A percentile compares a stretch with the other conserved stretches of the same genome.
phyloP scores from a whole-genome alignment of 108 stramenopile genomes.

The Nitzschia sp. region DNA sequence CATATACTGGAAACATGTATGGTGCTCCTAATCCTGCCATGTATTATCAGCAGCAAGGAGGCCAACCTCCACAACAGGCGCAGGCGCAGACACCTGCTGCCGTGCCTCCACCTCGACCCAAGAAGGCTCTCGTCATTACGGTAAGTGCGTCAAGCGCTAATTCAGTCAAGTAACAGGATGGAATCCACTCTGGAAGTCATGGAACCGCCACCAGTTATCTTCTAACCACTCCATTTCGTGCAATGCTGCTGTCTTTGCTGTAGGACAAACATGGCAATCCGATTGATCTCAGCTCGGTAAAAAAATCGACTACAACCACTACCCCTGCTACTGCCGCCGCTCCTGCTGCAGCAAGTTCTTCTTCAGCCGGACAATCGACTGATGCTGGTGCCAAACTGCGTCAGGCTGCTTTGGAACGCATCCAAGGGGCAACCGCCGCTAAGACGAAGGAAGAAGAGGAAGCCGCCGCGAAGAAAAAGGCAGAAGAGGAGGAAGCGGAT shows the following conservation, averaged over 20 bases:
- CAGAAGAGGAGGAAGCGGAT: conserved; percentile 16
- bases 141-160: conserved; percentile 32
- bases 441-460: conserved; percentile 13
- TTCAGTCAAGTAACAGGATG: too few relatives aligned
- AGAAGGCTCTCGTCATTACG: conserved; percentile 39
- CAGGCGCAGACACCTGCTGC: background rate
- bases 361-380: conserved; percentile 6
- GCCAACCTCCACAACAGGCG: conserved; percentile 3
- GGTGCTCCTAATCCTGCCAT: conserved; percentile 19
- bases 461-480: background rate
- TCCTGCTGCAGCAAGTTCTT: conserved; percentile 3
- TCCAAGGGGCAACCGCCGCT: conserved; percentile 36
- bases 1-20: conserved; percentile 19
- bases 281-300: conserved; percentile 45
- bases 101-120: conserved; percentile 25
- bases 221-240: background rate
- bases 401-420: conserved; percentile 61
- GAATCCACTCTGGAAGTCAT: too few relatives aligned
- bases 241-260: conserved; percentile 4
- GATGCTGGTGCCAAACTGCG: conserved; percentile 72
- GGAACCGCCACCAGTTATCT: too few relatives aligned
- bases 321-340: conserved; percentile 27
- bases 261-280: conserved; percentile 69
- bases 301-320: conserved; percentile 18
- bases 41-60: conserved; percentile 21